Base-by-base conservation (phyloP, 2,329 filamentous ascomycete genomes). In the Neocucurbitaria cava region DNA sequence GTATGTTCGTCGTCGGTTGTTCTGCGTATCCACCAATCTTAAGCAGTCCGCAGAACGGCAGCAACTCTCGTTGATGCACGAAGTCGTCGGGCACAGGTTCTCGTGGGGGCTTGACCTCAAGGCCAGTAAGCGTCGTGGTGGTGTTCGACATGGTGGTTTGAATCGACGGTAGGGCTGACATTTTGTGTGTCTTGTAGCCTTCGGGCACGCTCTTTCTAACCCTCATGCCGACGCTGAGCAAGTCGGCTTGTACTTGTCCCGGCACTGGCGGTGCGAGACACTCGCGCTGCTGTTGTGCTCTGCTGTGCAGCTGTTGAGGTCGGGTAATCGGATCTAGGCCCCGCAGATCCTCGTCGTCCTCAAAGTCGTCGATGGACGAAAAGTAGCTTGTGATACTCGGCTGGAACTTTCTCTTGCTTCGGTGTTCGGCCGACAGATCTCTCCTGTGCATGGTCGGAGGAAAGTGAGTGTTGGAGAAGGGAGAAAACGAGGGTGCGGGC, bases 221-320 rank as follows among this genome's bases (percentile, higher is more conserved):
- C 21, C 94, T 89, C 92, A 97, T 97, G 68, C 94, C 94, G 61
- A 98, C 94, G 67, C 85, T 91, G 38, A 97, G 82, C n/a, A 98
- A 87, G 58, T 90, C 90, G 31, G 92, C 84, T 76, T 96, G 91
- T 28, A 96, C 82, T 7, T 81, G 81, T 21, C 82, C 76, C 1
- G 91, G 87, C 13, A 93, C 80, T 3, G 74, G 66, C 3, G 86
- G 85, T n/a, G 72, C 56, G 42, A 66, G 55, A 42, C 55, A 65
- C 41, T 61, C 50, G 31, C 51, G 58, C 23, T 61, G 57, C 21
- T 52, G 55, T 41, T 58, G 59, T 44, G 52, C 41, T 38, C 44
- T 48, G 40, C 55, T 35, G 58, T 52, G 48, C 45, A 62, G 54
- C 42, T 62, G 60, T 55, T 64, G 54, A 45, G 49, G 41, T 56